Evolutionary conservation across 1,284 basidiomycete genomes (phyloP).

Genomic region (Inonotus hispidus): DNA sequence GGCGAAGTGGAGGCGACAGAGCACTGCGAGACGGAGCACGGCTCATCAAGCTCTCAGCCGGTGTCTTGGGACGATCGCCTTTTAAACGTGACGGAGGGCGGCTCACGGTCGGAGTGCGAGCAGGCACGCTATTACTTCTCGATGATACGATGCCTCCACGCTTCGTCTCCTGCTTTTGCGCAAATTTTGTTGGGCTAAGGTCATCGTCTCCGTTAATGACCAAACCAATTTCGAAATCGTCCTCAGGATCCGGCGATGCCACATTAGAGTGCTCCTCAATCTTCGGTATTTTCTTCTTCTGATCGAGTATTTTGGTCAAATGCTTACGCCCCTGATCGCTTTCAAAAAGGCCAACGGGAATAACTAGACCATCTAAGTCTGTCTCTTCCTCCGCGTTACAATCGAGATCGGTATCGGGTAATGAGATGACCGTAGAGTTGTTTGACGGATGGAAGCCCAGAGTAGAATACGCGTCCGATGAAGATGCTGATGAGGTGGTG

Average conservation of each 20-base stretch:
- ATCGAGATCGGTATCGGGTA: slow-evolving; percentile 64
- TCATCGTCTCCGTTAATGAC: slow-evolving; percentile 76
- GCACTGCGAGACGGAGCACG: slow-evolving; percentile 27
- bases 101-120: slow-evolving; percentile 40
- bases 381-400: slow-evolving; percentile 61
- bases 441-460: slow-evolving; percentile 71
- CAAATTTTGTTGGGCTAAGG: slow-evolving; percentile 68
- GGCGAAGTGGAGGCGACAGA: slow-evolving; percentile 54
- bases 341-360: slow-evolving; percentile 69
- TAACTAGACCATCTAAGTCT: slow-evolving; percentile 72
- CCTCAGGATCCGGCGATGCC: slow-evolving; percentile 60
- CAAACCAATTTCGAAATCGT: slow-evolving; percentile 77
- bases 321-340: slow-evolving; percentile 60
- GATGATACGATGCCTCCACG: slow-evolving; percentile 31
- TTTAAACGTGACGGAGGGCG: slow-evolving; percentile 59
- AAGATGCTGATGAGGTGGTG: slow-evolving; percentile 67
- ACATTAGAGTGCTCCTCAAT: slow-evolving; percentile 45
- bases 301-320: slow-evolving; percentile 66
- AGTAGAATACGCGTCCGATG: slow-evolving; percentile 74
- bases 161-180: slow-evolving; percentile 42
- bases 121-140: slow-evolving; percentile 54
- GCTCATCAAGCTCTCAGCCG: slow-evolving; percentile 46
- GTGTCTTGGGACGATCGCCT: slow-evolving; percentile 62
- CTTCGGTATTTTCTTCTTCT: slow-evolving; percentile 58
- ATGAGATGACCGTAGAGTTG: slow-evolving; percentile 58